Conservation (phyloP, 2,329 filamentous ascomycete genomes). For the Fusarium sp. region DNA sequence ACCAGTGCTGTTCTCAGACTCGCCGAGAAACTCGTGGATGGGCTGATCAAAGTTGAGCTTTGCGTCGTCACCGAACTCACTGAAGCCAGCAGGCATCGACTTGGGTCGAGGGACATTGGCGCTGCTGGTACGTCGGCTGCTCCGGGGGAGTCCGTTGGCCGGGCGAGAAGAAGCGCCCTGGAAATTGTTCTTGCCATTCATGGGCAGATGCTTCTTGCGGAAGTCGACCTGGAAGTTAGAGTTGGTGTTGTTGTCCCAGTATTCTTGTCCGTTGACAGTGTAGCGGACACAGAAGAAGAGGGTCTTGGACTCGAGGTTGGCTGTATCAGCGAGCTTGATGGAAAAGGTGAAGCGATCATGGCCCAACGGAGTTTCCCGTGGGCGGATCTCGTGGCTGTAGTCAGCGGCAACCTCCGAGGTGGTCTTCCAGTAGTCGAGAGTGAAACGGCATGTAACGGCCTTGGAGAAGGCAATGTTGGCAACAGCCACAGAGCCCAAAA, state of each 20-base stretch:
- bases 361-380: slow-evolving; percentile 71
- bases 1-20: slow-evolving; percentile 64
- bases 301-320: slow-evolving; percentile 91
- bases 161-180: slow-evolving; percentile 63
- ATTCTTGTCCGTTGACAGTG: slow-evolving; percentile 82
- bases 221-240: slow-evolving; percentile 97
- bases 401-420: slow-evolving; percentile 95
- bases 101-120: slow-evolving; percentile 59
- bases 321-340: slow-evolving; percentile 91
- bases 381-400: slow-evolving; percentile 81
- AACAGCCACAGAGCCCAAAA: slow-evolving; percentile 86
- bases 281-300: slow-evolving; percentile 94
- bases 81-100: slow-evolving; percentile 68
- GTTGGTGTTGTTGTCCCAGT: slow-evolving; percentile 92
- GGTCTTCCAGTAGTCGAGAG: slow-evolving; percentile 98
- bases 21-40: slow-evolving; percentile 71
- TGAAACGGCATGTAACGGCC: slow-evolving; percentile 89
- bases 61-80: slow-evolving; percentile 76
- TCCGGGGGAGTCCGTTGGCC: slow-evolving; percentile 70
- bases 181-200: slow-evolving; percentile 66
- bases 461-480: slow-evolving; percentile 93
- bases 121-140: slow-evolving; percentile 65
- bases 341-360: slow-evolving; percentile 93
- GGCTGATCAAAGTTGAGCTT: slow-evolving; percentile 69
- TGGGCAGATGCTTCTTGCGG: slow-evolving; percentile 76